phyloP scores from a whole-genome alignment of 352 stramenopile genomes.

The Peronospora farinosa region DNA sequence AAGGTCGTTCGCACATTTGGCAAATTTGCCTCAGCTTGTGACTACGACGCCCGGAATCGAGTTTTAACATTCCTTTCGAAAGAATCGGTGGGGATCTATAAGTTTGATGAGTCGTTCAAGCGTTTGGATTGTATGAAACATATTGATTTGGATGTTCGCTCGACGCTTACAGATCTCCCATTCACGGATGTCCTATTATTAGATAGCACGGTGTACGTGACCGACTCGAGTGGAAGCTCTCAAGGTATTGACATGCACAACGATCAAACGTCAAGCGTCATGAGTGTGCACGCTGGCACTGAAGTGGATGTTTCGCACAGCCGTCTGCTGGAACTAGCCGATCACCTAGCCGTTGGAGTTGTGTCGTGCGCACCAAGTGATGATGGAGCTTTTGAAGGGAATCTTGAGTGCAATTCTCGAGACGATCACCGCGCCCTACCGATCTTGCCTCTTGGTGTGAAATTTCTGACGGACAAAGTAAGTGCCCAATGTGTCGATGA shows the following conservation, averaged over 20 bases:
- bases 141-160: slow-evolving; percentile 26
- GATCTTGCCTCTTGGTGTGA: slow-evolving; percentile 19
- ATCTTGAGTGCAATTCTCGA: slow-evolving; percentile 26
- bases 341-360: slow-evolving; percentile 32
- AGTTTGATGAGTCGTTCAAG: slow-evolving; percentile 30
- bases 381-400: slow-evolving; percentile 13
- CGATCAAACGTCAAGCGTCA: slow-evolving; percentile 35
- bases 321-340: slow-evolving; percentile 21
- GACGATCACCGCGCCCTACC: slow-evolving; percentile 37
- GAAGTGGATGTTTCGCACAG: slow-evolving; percentile 4
- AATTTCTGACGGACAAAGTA: slow-evolving; percentile 23
- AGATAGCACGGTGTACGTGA: slow-evolving; percentile 28
- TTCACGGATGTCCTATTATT: slow-evolving; percentile 26
- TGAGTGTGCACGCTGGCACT: slow-evolving; percentile 2
- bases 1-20: slow-evolving; percentile 15
- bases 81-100: slow-evolving; percentile 22
- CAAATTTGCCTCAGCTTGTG: slow-evolving; percentile 19
- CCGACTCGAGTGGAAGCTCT: slow-evolving; percentile 19
- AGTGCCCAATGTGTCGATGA: slow-evolving; percentile 24
- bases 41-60: slow-evolving; percentile 21
- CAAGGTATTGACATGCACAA: slow-evolving; percentile 39
- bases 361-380: slow-evolving; percentile 8
- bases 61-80: slow-evolving; percentile 20
- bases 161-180: slow-evolving; percentile 21
- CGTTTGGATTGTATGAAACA: slow-evolving; percentile 23